Conservation (phyloP, 1,139 yeast species). For the Yamadazyma mexicana region DNA sequence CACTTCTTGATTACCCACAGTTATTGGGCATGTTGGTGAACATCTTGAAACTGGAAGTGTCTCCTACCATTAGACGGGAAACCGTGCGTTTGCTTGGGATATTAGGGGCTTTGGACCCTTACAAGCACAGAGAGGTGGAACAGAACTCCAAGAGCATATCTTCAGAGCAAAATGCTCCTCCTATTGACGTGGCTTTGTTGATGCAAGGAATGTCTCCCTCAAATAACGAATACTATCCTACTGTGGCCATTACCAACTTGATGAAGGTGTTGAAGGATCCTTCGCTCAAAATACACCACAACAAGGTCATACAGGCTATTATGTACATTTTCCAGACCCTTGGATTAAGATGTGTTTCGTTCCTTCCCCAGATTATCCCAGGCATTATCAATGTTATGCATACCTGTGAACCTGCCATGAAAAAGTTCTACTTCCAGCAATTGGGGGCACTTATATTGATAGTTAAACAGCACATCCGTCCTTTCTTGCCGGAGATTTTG, state of each 20-base stretch:
- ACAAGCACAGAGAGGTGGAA: conserved; percentile 90
- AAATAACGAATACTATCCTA: conserved; percentile 90
- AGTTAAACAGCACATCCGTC: conserved; percentile 88
- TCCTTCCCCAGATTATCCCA: conserved; percentile 82
- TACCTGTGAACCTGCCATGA: conserved; percentile 75
- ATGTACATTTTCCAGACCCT: conserved; percentile 87
- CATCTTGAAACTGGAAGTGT: conserved; percentile 77
- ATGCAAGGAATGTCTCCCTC: conserved; percentile 96
- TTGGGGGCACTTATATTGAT: conserved; percentile 75
- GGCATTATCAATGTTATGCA: conserved; percentile 86
- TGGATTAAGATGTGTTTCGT: conserved; percentile 85
- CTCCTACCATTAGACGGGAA: conserved; percentile 74
- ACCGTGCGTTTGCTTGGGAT: conserved; percentile 88
- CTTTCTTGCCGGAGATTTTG: conserved; percentile 77
- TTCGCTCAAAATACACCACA: conserved; percentile 82
- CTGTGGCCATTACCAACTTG: conserved; percentile 85
- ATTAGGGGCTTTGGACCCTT: conserved; percentile 95
- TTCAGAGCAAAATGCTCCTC: conserved; percentile 82
- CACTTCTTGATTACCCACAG: conserved; percentile 88
- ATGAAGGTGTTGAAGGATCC: conserved; percentile 83
- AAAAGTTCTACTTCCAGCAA: conserved; percentile 89
- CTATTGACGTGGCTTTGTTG: conserved; percentile 83
- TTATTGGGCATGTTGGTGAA: conserved; percentile 77
- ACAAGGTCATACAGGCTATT: conserved; percentile 74
- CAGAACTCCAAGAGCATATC: conserved; percentile 61